Evolutionary conservation across 192 early-diverging fungal species (phyloP), one percentile per base, ranked within the genome.

Genomic region (Coemansia sp.): DNA sequence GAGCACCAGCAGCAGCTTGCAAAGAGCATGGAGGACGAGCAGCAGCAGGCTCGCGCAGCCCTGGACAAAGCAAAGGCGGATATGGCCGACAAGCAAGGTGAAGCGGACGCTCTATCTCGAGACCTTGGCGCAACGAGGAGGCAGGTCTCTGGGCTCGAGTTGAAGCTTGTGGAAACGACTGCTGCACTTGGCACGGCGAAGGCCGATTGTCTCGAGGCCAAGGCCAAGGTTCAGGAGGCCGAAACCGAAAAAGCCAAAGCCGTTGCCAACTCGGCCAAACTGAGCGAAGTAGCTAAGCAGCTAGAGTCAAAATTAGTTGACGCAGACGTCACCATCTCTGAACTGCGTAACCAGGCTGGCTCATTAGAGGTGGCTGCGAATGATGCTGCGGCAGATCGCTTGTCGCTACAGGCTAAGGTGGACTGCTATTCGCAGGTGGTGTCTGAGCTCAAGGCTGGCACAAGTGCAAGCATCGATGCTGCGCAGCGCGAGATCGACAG

Each of bases 231-330:
- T 31, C 59, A 60, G 40, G 60, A 81, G 36, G 60, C 75, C 14
- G 78, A 72, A 39, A 34, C 48, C 0, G 69, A 81, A 28, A 75
- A 67, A 26, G 78, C 73, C 5, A 67, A 72, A 40, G 40, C 75
- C n/a, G 72, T 73, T 66, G 78, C 71, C 23, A 66, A 70, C 9
- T 58, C 69, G 16, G 75, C 78, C 3, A 70, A 81, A 63, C 63
- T 81, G 18, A 73, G 63, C 8, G 59, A 60, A 0, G 13, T 60
- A 16, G 72, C 66, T 35, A 59, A 57, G 36, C 56, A 72, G 1
- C 61, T 81, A 23, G 58, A 40, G 23, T 35, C 43, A 3, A 59
- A 74, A 18, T 58, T 62, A 11, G 10, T 28, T 3, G 31, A 26
- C 16, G 62, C 55, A 1, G 63, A 63, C 9, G 33, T 63, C 28